Evolutionary conservation across 306 rosid species (phyloP).

Genomic region (Luffa acutangula): DNA sequence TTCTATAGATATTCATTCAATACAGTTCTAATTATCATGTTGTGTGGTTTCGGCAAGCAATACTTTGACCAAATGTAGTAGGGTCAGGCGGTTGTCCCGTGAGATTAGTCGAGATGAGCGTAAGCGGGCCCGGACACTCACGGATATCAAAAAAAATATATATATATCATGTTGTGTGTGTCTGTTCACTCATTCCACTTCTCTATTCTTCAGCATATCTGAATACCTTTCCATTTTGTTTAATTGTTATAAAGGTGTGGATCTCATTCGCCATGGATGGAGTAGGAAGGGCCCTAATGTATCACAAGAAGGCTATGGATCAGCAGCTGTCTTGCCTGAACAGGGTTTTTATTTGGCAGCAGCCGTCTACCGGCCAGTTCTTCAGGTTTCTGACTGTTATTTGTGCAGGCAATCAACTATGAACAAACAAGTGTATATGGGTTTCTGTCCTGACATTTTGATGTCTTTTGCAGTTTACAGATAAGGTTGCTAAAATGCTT

Average conservation of each 20-base stretch:
- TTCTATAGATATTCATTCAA: background rate
- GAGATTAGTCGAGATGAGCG: too few species aligned
- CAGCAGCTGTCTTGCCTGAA: constrained; percentile 92
- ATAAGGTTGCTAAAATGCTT: constrained; percentile 79
- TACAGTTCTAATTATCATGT: background rate
- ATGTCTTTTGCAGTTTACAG: constrained; percentile 70
- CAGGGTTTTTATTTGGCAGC: constrained; percentile 98
- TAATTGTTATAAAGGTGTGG: constrained; percentile 47
- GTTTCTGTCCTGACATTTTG: constrained; percentile 2
- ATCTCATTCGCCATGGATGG: constrained; percentile 98
- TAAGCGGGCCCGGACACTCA: too few species aligned
- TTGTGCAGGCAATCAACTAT: background rate
- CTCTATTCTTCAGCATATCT: background rate
- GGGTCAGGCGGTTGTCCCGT: too few species aligned
- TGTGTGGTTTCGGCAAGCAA: too few species aligned
- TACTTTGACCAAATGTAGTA: too few species aligned
- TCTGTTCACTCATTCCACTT: background rate
- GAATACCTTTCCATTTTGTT: background rate
- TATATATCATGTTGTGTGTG: background rate
- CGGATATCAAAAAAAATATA: too few species aligned
- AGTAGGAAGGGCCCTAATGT: constrained; percentile 76
- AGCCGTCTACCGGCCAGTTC: constrained; percentile 87
- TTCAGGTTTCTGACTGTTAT: constrained; percentile 50
- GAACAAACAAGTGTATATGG: background rate
- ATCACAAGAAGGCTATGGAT: constrained; percentile 95